phyloP scores from a whole-genome alignment of 2,329 filamentous ascomycete species.

The Calonectria pteridis region DNA sequence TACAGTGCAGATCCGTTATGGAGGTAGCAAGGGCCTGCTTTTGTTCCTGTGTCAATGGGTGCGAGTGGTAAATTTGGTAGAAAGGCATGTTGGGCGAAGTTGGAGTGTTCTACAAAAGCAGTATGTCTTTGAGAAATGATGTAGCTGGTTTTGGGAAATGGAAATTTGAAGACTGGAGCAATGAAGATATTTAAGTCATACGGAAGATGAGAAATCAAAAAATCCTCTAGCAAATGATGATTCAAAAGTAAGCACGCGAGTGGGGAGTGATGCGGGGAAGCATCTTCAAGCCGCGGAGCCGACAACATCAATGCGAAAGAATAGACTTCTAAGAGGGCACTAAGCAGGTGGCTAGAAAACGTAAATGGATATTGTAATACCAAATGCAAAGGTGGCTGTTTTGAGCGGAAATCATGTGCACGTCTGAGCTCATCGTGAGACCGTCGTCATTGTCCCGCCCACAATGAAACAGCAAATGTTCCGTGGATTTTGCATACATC shows the following conservation, averaged over 20 bases:
- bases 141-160: not conserved
- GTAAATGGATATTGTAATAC: not conserved
- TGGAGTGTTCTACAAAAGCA: not conserved
- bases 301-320: not conserved
- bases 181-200: not conserved
- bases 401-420: too few relatives aligned
- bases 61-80: constrained; percentile 38
- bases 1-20: constrained; percentile 34
- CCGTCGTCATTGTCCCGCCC: not conserved
- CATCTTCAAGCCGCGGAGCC: not conserved
- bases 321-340: not conserved
- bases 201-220: not conserved
- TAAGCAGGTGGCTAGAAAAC: not conserved
- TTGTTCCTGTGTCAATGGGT: constrained; percentile 16
- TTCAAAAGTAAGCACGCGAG: not conserved
- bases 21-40: constrained; percentile 24
- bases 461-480: not conserved
- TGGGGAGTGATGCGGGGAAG: not conserved
- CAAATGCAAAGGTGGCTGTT: not conserved
- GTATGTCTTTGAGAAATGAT: not conserved
- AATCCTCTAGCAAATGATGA: not conserved
- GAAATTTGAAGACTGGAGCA: not conserved
- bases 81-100: constrained; percentile 29
- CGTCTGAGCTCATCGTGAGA: not conserved
- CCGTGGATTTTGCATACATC: not conserved